Percentiles rank a stretch among this genome's conserved stretches.
phyloP scores from a whole-genome alignment of 371 early-diverging fungal genomes.

The Circinella minor region DNA sequence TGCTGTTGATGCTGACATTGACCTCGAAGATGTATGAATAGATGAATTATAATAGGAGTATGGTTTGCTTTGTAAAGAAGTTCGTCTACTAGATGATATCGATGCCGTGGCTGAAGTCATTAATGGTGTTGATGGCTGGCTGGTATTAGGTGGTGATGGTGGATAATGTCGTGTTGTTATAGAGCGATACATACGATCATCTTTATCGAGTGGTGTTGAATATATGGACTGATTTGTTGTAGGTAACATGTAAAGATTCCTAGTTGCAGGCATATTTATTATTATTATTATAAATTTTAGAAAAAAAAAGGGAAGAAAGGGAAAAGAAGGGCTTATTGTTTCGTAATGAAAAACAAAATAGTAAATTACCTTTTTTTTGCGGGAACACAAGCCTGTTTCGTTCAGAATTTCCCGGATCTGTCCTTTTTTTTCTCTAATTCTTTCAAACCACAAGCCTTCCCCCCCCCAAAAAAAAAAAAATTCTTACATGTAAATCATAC shows the following conservation, averaged over 20 bases:
- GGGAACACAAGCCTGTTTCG: conserved; percentile 4
- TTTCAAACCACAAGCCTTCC: background rate
- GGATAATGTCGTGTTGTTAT: conserved; percentile 14
- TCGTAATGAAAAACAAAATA: conserved; percentile 10
- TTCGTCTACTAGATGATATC: background rate
- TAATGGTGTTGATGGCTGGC: conserved; percentile 10
- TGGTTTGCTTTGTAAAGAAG: conserved; percentile 5
- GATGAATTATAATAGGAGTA: background rate
- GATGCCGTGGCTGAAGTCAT: background rate
- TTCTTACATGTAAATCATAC: background rate
- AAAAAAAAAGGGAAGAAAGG: conserved; percentile 12
- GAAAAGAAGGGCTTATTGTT: background rate
- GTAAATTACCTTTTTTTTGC: conserved; percentile 4
- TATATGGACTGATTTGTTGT: background rate
- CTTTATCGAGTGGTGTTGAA: background rate
- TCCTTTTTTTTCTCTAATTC: background rate
- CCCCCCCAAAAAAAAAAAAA: background rate
- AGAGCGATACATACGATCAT: conserved; percentile 4
- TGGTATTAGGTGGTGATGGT: conserved; percentile 19
- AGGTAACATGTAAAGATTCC: conserved; percentile 7
- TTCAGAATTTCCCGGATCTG: conserved; percentile 5
- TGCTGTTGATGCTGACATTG: background rate
- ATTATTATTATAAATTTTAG: background rate
- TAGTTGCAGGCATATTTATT: conserved; percentile 8
- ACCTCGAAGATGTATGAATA: background rate